phyloP scores from a whole-genome alignment of 1,284 basidiomycete genomes.

The Cutaneotrichosporon curvatum region DNA sequence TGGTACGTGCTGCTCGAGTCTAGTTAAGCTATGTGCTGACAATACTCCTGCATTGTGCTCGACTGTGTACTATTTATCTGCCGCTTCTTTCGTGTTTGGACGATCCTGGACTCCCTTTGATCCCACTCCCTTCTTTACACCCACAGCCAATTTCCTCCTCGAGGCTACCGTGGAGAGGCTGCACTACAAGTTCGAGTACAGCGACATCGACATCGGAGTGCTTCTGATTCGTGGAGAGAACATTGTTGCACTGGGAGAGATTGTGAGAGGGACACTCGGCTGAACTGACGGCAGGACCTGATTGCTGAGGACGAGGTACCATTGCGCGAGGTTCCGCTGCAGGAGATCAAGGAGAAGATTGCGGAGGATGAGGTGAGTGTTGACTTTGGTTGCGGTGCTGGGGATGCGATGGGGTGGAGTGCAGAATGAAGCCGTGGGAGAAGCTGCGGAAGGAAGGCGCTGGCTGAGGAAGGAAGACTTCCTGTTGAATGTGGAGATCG shows the following conservation, averaged over 20 bases:
- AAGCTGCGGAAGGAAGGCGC: no score
- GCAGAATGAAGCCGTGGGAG: no score
- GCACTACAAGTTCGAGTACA: conserved; percentile 39
- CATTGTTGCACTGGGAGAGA: conserved; percentile 92
- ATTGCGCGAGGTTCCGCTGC: conserved; percentile 64
- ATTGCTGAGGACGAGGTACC: conserved; percentile 85
- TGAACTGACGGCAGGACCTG: conserved; percentile 60
- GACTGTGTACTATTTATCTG: no score
- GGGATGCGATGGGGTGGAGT: no score
- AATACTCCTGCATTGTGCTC: no score
- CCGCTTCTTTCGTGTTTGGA: no score
- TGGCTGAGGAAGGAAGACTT: no score
- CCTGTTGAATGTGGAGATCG: no score
- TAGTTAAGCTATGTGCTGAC: no score
- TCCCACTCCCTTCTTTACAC: neutral
- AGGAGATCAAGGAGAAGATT: conserved; percentile 62
- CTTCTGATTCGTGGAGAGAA: conserved; percentile 97
- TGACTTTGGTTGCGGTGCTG: neutral
- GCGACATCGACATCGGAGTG: conserved; percentile 52
- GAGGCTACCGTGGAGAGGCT: conserved; percentile 64
- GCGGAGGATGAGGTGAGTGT: conserved; percentile 54
- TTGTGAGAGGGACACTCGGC: conserved; percentile 56
- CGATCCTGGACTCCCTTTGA: no score
- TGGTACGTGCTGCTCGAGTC: conserved; percentile 60
- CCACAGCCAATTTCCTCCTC: conserved; percentile 79